Evolutionary conservation across 768 basidiomycete species (phyloP).

Genomic region (Neoboletus subvelutipes): DNA sequence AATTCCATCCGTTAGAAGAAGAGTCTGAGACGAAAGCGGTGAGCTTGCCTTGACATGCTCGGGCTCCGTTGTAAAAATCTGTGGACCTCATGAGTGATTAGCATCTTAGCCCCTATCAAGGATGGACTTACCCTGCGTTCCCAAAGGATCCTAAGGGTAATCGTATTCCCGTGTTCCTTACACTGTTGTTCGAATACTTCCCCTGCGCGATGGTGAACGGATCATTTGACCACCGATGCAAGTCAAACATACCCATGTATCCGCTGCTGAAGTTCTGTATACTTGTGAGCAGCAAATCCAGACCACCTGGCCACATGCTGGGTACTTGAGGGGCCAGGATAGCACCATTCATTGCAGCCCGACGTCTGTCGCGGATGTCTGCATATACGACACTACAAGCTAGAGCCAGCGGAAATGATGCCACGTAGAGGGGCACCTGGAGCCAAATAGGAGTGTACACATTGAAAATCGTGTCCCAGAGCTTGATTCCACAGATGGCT

Average conservation of each 20-base stretch:
- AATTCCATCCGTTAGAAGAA: not conserved
- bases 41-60: slow-evolving; percentile 42
- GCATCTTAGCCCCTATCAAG: not conserved
- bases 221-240: not conserved
- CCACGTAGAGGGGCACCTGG: slow-evolving; percentile 13
- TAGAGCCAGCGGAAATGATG: slow-evolving; percentile 27
- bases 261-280: slow-evolving; percentile 26
- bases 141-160: slow-evolving; percentile 37
- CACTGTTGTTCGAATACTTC: slow-evolving; percentile 26
- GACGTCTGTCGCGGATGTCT: slow-evolving; percentile 12
- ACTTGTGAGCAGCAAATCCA: slow-evolving; percentile 32
- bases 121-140: slow-evolving; percentile 36
- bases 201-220: slow-evolving; percentile 21
- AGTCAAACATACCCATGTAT: slow-evolving; percentile 29
- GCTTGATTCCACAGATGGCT: slow-evolving; percentile 11
- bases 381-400: slow-evolving; percentile 12
- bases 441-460: slow-evolving; percentile 17
- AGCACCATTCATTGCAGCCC: slow-evolving; percentile 26
- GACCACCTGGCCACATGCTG: slow-evolving; percentile 37
- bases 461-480: slow-evolving; percentile 10
- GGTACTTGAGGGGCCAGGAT: slow-evolving; percentile 34
- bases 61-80: slow-evolving; percentile 50
- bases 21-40: not conserved
- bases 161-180: slow-evolving; percentile 31
- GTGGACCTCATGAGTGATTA: not conserved